Conservation (phyloP, 495 filamentous ascomycete species). For the Elasticomyces elasticus region DNA sequence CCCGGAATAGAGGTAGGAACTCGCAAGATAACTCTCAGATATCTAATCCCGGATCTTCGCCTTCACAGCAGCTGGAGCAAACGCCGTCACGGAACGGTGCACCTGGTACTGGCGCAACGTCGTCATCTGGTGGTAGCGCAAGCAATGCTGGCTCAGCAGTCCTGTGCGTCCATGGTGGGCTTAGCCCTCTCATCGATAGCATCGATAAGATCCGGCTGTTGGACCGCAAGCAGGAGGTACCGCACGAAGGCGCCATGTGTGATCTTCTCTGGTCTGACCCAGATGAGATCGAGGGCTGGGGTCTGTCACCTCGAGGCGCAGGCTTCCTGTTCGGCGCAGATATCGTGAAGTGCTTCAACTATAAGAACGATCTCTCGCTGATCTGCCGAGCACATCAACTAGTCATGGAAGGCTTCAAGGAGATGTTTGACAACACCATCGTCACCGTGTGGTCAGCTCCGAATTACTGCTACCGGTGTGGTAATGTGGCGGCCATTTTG, state of each 20-base stretch:
- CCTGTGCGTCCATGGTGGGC: constrained; percentile 88
- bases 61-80: constrained; percentile 12
- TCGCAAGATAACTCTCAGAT: constrained; percentile 33
- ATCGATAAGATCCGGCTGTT: constrained; percentile 94
- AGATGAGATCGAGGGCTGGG: constrained; percentile 98
- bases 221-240: constrained; percentile 95
- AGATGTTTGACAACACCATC: constrained; percentile 92
- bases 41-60: constrained; percentile 32
- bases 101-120: constrained; percentile 60
- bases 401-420: constrained; percentile 98
- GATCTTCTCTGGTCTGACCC: constrained; percentile 97
- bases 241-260: constrained; percentile 98
- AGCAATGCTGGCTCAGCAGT: constrained; percentile 65
- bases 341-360: constrained; percentile 93
- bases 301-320: constrained; percentile 83
- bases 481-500: constrained; percentile 90
- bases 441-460: constrained; percentile 86
- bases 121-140: constrained; percentile 50
- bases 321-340: constrained; percentile 95
- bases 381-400: constrained; percentile 94
- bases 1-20: constrained; percentile 33
- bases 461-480: constrained; percentile 46
- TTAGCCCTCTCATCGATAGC: constrained; percentile 82
- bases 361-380: constrained; percentile 79
- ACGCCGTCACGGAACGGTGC: constrained; percentile 45